Base-by-base conservation (phyloP, 768 basidiomycete species). In the Pleurotus tuoliensis region DNA sequence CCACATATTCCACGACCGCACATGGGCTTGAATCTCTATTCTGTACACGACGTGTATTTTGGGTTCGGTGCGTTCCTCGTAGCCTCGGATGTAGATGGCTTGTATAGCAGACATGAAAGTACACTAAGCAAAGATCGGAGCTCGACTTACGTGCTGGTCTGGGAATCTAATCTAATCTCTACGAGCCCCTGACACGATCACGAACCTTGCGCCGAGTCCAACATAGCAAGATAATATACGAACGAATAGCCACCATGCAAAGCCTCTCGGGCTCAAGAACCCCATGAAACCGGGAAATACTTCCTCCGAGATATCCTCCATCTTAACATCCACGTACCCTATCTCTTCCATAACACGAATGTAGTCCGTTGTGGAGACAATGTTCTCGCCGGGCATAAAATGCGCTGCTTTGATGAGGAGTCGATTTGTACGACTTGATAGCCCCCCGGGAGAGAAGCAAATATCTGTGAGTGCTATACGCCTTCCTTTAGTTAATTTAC, bases 1-100 rank as follows among this genome's bases (percentile, higher is more conserved):
- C 85, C 90, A 91, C 80, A 97, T 90, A 56, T 88, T 84, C 94
- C 95, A 98, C 67, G 92, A 88, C 59, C 91, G 87, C 25, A 94
- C 90, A 55, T 92, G 86, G 5, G 93, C 93, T 62, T 90, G 84
- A 63, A 98, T 86, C 64, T 87, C 82, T 67, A 96, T 89, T 59
- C 79, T 79, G 73, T 88, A 96, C 63, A 90, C 91, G 56, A 81
- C 79, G 66, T 95, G 92, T n/a, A 84, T 72, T 64, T 89, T 91
- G 61, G 92, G 91, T 40, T 74, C 65, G 2, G 76, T 66, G 45
- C 88, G 84, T 59, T 86, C 84, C 67, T 92, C 90, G 66, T 83
- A 80, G 63, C 77, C 78, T 38, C 80, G 82, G 60, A 93, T 79
- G 71, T 81, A 78, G 63, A 93, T 76, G 52, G 88, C 84, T 71